Percentiles rank a stretch among this genome's conserved stretches.
Conservation (phyloP, 441 rosid genomes). For the Syzygium malaccense region DNA sequence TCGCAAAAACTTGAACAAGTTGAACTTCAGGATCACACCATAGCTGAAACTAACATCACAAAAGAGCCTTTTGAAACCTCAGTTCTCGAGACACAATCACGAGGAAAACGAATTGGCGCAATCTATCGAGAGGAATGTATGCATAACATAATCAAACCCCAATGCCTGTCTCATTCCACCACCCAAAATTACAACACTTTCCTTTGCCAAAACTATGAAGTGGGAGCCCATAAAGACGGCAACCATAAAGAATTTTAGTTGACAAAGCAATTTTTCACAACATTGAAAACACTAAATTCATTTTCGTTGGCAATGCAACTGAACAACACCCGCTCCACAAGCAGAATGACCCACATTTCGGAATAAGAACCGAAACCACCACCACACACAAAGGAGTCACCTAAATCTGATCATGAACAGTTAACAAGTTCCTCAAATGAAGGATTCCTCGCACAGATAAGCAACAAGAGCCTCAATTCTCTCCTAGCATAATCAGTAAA, state of each 20-base stretch:
- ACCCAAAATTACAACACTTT: neutral
- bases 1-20: neutral
- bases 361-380: neutral
- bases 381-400: neutral
- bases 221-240: neutral
- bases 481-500: neutral
- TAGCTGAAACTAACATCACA: neutral
- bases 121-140: neutral
- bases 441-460: neutral
- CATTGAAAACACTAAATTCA: neutral
- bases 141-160: neutral
- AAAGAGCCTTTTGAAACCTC: neutral
- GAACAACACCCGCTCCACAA: neutral
- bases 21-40: neutral
- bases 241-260: neutral
- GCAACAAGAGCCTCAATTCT: neutral
- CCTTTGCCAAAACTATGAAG: neutral
- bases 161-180: neutral
- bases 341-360: neutral
- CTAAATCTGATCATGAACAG: neutral
- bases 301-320: neutral
- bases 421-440: neutral
- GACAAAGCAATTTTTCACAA: neutral
- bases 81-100: neutral
- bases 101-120: neutral